These are phyloP conservation scores for Juncus inflexus DNA, from an alignment of 176 grass and related monocot genomes.

Conservation along the genomic window DNA sequence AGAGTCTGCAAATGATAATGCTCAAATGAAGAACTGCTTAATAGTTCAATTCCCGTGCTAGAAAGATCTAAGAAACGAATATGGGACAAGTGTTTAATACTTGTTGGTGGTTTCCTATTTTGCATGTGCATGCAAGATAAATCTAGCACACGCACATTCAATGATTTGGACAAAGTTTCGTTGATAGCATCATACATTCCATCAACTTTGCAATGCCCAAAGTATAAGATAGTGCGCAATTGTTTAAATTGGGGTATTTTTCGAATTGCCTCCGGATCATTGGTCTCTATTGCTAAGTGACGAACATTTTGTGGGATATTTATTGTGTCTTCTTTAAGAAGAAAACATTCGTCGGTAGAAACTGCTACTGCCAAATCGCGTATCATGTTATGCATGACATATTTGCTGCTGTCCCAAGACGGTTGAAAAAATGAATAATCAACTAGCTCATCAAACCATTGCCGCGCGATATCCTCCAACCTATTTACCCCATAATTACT, in stretches of 20 bases:
- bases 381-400: slow-evolving; percentile 47
- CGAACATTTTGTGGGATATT: slow-evolving; percentile 30
- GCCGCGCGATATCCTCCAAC: slow-evolving; percentile 36
- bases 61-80: slow-evolving; percentile 49
- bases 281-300: slow-evolving; percentile 42
- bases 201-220: slow-evolving; percentile 11
- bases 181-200: slow-evolving; percentile 22
- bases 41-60: slow-evolving; percentile 30
- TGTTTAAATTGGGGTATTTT: slow-evolving; percentile 22
- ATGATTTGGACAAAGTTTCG: slow-evolving; percentile 28
- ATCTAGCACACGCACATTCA: slow-evolving; percentile 40
- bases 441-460: slow-evolving; percentile 45
- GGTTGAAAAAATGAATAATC: slow-evolving; percentile 47
- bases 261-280: slow-evolving; percentile 19
- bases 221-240: slow-evolving; percentile 40
- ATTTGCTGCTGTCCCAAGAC: slow-evolving; percentile 12
- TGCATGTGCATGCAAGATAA: slow-evolving; percentile 34
- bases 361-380: slow-evolving; percentile 42
- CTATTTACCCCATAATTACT: slow-evolving; percentile 4
- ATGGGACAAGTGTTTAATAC: slow-evolving; percentile 34
- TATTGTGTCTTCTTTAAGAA: slow-evolving; percentile 16
- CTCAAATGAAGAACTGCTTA: slow-evolving; percentile 35
- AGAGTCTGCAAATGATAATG: slow-evolving; percentile 53
- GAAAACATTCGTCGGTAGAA: slow-evolving; percentile 42
- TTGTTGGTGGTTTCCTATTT: slow-evolving; percentile 25